Conservation (phyloP, 2,329 filamentous ascomycete species). For the Penicillium sclerotigenum region DNA sequence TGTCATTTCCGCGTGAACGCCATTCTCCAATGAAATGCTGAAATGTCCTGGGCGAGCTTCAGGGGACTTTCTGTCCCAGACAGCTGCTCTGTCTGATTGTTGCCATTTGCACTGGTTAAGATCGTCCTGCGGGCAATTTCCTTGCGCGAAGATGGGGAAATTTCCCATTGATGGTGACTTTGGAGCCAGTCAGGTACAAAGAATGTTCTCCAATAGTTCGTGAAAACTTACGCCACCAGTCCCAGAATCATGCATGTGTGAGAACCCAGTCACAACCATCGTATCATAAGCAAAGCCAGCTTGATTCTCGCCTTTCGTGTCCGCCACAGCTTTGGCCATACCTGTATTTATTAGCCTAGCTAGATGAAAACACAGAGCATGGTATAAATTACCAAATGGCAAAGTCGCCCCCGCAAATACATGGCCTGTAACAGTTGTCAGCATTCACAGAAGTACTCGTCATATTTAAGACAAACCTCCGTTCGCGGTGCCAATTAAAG, state of each 20-base stretch:
- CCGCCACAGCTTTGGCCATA: slow-evolving; percentile 56
- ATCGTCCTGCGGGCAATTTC: slow-evolving; percentile 59
- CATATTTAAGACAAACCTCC: slow-evolving; percentile 35
- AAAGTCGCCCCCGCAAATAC: slow-evolving; percentile 57
- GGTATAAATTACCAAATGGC: slow-evolving; percentile 45
- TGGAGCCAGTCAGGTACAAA: not conserved
- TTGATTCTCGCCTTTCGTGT: slow-evolving; percentile 54
- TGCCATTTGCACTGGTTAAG: slow-evolving; percentile 62
- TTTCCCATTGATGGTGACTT: slow-evolving; percentile 64
- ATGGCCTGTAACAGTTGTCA: slow-evolving; percentile 42
- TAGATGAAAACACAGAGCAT: not conserved
- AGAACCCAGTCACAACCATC: slow-evolving; percentile 51
- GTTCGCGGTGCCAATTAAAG: slow-evolving; percentile 55
- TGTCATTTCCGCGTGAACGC: slow-evolving; percentile 65
- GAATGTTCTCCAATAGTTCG: not conserved
- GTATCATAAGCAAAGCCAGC: slow-evolving; percentile 56
- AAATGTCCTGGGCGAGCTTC: slow-evolving; percentile 64
- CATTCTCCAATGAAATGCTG: slow-evolving; percentile 56
- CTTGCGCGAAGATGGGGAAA: slow-evolving; percentile 68
- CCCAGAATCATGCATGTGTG: slow-evolving; percentile 52
- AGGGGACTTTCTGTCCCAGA: slow-evolving; percentile 52
- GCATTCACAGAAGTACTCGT: not conserved
- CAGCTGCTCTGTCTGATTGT: slow-evolving; percentile 49
- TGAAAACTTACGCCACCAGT: slow-evolving; percentile 45
- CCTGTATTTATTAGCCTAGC: slow-evolving; percentile 27